Base-by-base conservation (phyloP, 371 early-diverging fungal genomes). In the Mucor mucedo region DNA sequence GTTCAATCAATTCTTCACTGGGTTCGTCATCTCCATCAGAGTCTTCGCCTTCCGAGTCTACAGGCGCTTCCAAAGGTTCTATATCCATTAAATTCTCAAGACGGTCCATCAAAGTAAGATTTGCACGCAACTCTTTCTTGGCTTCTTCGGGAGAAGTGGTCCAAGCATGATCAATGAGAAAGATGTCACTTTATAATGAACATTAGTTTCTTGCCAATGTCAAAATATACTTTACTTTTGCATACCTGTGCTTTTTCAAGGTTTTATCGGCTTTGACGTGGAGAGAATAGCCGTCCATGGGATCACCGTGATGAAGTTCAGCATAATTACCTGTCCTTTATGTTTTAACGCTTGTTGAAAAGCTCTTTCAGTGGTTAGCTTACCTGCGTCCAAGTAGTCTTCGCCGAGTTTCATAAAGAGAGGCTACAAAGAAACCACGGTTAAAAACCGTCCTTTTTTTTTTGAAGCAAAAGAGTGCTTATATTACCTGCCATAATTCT, bases 111-210 rank as follows among this genome's bases (percentile, higher is more conserved):
- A 90, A 65, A 7, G 73, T 76, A 0, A 78, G 82, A 13, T 81
- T 80, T n/a, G 74, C 69, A 21, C 65, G 55, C 9, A 90, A 76
- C 56, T 89, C 84, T 41, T 82, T 71, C 29, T 73, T 75, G 1
- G 84, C 87, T 27, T 70, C 79, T 42, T 85, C 87, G 1, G 85
- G 78, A 5, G 82, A 78, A 21, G 89, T 90, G 5, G 91, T 90
- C 91, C 91, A 90, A 28, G 89, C 88, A 63, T 89, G 89, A 58
- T 89, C 89, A 8, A 89, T 73, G 58, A 90, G 66, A 62, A 88
- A 90, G 50, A 90, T 87, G 28, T 88, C 79, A 45, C 88, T 84
- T 62, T 8, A 13, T 1, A 30, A 7, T 21, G 42, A 2, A 28
- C 47, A 47, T 47, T 16, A 47, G 47, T 9, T 21, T 47, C 13